phyloP scores from a whole-genome alignment of 2,329 filamentous ascomycete genomes.

The Xenosphaeropsis pyriputrescens region DNA sequence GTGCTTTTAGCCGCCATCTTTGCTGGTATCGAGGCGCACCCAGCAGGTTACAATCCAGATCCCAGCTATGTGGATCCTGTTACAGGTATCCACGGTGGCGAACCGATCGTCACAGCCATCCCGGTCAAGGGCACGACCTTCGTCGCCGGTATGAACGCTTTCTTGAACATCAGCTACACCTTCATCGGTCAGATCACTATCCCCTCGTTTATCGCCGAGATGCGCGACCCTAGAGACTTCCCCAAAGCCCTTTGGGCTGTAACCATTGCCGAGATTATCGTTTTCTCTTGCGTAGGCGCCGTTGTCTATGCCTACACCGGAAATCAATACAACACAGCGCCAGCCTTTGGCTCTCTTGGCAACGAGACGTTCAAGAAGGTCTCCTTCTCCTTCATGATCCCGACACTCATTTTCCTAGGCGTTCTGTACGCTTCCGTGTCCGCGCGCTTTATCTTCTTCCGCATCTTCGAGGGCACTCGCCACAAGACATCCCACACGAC shows the following conservation, averaged over 20 bases:
- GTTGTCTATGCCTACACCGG: slow-evolving; percentile 81
- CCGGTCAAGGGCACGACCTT: slow-evolving; percentile 61
- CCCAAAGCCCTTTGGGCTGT: slow-evolving; percentile 87
- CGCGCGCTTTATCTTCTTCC: slow-evolving; percentile 84
- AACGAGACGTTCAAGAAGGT: slow-evolving; percentile 70
- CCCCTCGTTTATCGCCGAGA: slow-evolving; percentile 90
- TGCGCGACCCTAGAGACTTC: slow-evolving; percentile 70
- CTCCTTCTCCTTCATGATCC: slow-evolving; percentile 89
- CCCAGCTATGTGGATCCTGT: slow-evolving; percentile 19
- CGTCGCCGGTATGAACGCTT: slow-evolving; percentile 70
- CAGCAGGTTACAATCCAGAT: slow-evolving; percentile 46
- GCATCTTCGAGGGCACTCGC: slow-evolving; percentile 62
- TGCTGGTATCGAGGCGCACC: slow-evolving; percentile 59
- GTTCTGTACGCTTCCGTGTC: slow-evolving; percentile 85
- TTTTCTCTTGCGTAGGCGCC: slow-evolving; percentile 71
- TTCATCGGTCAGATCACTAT: slow-evolving; percentile 94
- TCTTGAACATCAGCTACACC: slow-evolving; percentile 91
- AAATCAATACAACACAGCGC: slow-evolving; percentile 75
- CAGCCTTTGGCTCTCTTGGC: slow-evolving; percentile 73
- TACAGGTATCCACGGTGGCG: slow-evolving; percentile 28
- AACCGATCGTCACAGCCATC: slow-evolving; percentile 52
- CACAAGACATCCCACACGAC: slow-evolving; percentile 74
- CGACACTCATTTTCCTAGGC: slow-evolving; percentile 83
- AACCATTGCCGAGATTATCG: slow-evolving; percentile 73
- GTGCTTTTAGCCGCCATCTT: slow-evolving; percentile 77